Percentiles rank a stretch among this genome's conserved stretches.
Conservation (phyloP, 208 protist species). For the Wallacemonas rigidus region DNA sequence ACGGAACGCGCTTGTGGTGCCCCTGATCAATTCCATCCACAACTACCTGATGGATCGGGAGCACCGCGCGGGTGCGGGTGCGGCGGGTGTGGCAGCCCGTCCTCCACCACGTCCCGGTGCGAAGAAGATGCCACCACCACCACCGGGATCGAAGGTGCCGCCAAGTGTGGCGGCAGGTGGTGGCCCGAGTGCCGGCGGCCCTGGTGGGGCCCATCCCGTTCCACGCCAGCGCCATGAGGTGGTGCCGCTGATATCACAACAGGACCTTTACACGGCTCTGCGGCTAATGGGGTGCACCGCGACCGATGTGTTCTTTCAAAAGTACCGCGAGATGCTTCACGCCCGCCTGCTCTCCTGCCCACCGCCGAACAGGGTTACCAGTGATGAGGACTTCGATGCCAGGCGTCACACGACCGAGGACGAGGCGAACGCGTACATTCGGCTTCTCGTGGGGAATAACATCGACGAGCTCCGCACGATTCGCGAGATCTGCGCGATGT, state of each 20-base stretch:
- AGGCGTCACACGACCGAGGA: conserved; percentile 32
- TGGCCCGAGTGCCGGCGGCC: too few relatives aligned
- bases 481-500: not conserved
- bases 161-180: too few relatives aligned
- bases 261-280: conserved; percentile 40
- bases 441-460: conserved; percentile 16
- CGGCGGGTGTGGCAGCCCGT: not conserved
- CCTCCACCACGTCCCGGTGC: not conserved
- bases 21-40: conserved; percentile 32
- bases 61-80: not conserved
- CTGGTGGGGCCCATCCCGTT: not conserved
- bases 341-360: conserved; percentile 37
- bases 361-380: conserved; percentile 14
- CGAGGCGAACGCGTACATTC: conserved; percentile 35
- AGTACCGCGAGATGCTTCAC: conserved; percentile 34
- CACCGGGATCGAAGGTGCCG: not conserved
- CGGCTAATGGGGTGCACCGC: conserved; percentile 36
- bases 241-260: conserved; percentile 18
- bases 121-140: conserved; percentile 12
- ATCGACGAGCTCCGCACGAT: conserved; percentile 20
- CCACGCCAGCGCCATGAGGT: conserved; percentile 3
- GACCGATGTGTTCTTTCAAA: conserved; percentile 30
- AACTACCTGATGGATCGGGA: conserved; percentile 31
- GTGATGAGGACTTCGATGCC: conserved; percentile 27
- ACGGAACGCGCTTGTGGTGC: conserved; percentile 20